Evolutionary conservation across 78 protist species (phyloP), one percentile per base, ranked within the genome.

Genomic region (Isochrysis galbana): DNA sequence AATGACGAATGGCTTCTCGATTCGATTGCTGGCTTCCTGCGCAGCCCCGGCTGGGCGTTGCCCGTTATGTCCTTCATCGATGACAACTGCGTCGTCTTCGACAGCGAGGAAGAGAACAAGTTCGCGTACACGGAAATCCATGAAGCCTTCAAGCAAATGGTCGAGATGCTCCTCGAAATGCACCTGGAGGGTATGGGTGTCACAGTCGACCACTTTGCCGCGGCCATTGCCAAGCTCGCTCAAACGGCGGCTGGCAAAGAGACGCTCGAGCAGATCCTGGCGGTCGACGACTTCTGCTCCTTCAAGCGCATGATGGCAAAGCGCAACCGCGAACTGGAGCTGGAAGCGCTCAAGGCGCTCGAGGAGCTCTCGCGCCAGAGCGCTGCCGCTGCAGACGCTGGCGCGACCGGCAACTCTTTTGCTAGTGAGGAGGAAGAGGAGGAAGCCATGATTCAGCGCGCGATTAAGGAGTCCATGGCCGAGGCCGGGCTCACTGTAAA

Each of bases 21-120:
- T 25, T 7, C 32, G 21, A n/a, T 78, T 25, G 11, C 1, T 7
- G 23, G 46, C n/a, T 78, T 78, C 51, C 46, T 78, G 26, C 1
- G 1, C 34, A 11, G 44, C 19, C 87, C 87, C 3, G 4, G 7
- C 2, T 78, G 87, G 87, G 51, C 48, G 25, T 11, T 78, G 51
- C 51, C 11, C 34, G 87, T 23, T 21, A 1, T 0, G 87, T 23
- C 46, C 2, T 94, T 91, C 86, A 80, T 91, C 90, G 95, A 94
- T 36, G 90, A 90, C 38, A 47, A 94, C 87, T 94, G 95, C 91
- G 10, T 38, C 55, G 36, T 38, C 21, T 94, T 94, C 39, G 87
- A n/a, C 17, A 1, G 2, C 42, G 93, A 91, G 46, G 92, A 87
- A 10, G 94, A 87, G 55, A 80, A 91, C 74, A 74, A 90, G 69